Percentiles rank a stretch among this genome's conserved stretches.
phyloP scores from a whole-genome alignment of 1,139 yeast species.

The Suhomyces bokatorum region DNA sequence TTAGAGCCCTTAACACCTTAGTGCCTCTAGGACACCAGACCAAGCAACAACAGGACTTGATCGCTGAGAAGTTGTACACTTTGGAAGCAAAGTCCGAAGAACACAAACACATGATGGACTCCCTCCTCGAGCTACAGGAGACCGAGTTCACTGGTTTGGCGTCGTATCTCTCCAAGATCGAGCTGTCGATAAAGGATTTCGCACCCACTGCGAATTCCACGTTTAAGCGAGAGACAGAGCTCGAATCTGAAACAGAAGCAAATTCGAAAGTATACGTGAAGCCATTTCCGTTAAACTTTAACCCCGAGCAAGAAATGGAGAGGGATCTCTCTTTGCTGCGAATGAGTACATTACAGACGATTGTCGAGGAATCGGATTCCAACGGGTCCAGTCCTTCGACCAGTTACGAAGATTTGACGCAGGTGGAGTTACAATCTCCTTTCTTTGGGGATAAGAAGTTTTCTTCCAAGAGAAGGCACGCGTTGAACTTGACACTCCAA shows the following conservation, averaged over 20 bases:
- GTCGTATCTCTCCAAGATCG: constrained; percentile 6
- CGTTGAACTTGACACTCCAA: background rate
- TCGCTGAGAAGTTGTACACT: constrained; percentile 2
- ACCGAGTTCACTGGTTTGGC: constrained; percentile 3
- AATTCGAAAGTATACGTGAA: constrained; percentile 9
- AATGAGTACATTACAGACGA: background rate
- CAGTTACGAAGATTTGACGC: background rate
- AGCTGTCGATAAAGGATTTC: constrained; percentile 1
- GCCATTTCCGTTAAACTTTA: constrained; percentile 18
- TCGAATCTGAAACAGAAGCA: background rate
- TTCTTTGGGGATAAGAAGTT: background rate
- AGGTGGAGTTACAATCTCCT: constrained; percentile 1
- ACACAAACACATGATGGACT: constrained; percentile 4
- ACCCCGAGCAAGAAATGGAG: constrained; percentile 2
- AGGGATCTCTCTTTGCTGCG: background rate
- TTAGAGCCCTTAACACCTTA: background rate
- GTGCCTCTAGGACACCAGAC: background rate
- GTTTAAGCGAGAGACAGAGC: background rate
- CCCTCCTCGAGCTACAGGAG: constrained; percentile 1
- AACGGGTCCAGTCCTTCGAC: background rate
- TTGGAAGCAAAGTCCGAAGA: constrained; percentile 6
- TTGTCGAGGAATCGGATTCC: constrained; percentile 1
- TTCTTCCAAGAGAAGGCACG: background rate
- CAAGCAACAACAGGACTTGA: background rate
- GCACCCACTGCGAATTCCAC: background rate